Percentiles rank a stretch among this genome's conserved stretches.
Evolutionary conservation across 2,329 filamentous ascomycete species (phyloP).

Genomic region (Xylariaceae sp.): DNA sequence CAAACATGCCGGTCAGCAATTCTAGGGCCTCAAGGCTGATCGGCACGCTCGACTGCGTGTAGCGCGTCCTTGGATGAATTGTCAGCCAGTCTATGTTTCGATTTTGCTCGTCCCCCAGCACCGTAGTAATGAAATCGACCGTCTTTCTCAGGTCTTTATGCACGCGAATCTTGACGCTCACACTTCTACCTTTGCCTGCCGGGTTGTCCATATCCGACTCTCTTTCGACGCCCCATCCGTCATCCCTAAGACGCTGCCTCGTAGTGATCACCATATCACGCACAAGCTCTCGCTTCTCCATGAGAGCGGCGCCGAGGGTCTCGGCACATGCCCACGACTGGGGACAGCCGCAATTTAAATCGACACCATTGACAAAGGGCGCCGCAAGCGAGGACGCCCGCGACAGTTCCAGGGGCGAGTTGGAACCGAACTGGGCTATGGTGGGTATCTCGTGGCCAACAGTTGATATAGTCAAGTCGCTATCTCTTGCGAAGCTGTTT

Average conservation of each 20-base stretch:
- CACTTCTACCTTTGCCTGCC: slow-evolving; percentile 45
- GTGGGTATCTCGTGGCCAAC: slow-evolving; percentile 49
- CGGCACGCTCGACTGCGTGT: slow-evolving; percentile 57
- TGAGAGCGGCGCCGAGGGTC: slow-evolving; percentile 64
- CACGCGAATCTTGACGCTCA: slow-evolving; percentile 68
- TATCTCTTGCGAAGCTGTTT: slow-evolving; percentile 55
- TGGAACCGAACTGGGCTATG: slow-evolving; percentile 65
- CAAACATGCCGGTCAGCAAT: slow-evolving; percentile 49
- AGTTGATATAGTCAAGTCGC: slow-evolving; percentile 61
- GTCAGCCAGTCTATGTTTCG: slow-evolving; percentile 64
- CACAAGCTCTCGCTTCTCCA: slow-evolving; percentile 62
- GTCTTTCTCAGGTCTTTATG: slow-evolving; percentile 59
- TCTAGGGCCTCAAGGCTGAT: slow-evolving; percentile 60
- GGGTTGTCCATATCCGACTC: slow-evolving; percentile 27
- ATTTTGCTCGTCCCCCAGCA: slow-evolving; percentile 49
- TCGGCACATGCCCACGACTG: slow-evolving; percentile 69
- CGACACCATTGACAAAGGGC: slow-evolving; percentile 60
- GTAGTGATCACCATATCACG: slow-evolving; percentile 60
- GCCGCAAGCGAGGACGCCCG: slow-evolving; percentile 59
- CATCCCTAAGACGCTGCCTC: slow-evolving; percentile 45
- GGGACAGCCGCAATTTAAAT: slow-evolving; percentile 70
- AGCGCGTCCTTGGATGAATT: slow-evolving; percentile 62
- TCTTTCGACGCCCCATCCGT: slow-evolving; percentile 50
- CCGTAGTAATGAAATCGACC: slow-evolving; percentile 59
- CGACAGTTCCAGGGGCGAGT: slow-evolving; percentile 56